Conservation (phyloP, 2,329 filamentous ascomycete genomes). For the Elsinoe ampelina region DNA sequence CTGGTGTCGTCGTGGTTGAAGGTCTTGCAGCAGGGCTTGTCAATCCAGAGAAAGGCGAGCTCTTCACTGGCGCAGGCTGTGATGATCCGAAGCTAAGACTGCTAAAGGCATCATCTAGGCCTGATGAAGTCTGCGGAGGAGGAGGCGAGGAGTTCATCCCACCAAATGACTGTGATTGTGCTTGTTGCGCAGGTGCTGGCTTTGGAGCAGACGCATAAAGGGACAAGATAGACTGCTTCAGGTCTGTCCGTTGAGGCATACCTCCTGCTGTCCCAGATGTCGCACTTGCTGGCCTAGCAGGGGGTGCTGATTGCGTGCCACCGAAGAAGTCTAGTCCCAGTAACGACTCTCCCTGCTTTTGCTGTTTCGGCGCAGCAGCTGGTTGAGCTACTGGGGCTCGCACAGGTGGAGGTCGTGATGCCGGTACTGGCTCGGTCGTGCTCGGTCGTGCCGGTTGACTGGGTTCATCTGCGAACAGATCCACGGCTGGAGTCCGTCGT, state of each 20-base stretch:
- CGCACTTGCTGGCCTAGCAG: slow-evolving; percentile 69
- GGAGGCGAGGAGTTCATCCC: slow-evolving; percentile 32
- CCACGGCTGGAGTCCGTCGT: slow-evolving; percentile 36
- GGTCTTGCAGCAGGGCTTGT: slow-evolving; percentile 45
- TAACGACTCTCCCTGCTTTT: slow-evolving; percentile 74
- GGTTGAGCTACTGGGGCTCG: slow-evolving; percentile 21
- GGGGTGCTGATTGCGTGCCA: slow-evolving; percentile 57
- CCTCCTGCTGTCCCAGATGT: slow-evolving; percentile 50
- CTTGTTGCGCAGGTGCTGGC: slow-evolving; percentile 52
- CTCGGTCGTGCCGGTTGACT: slow-evolving; percentile 53
- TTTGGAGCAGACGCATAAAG: slow-evolving; percentile 80
- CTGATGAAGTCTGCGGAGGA: slow-evolving; percentile 46
- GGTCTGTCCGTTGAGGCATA: slow-evolving; percentile 71
- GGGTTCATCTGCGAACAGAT: slow-evolving; percentile 74
- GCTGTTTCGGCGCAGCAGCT: slow-evolving; percentile 40
- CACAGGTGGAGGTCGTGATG: slow-evolving; percentile 46
- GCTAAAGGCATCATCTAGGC: slow-evolving; percentile 72
- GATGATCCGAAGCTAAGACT: slow-evolving; percentile 50
- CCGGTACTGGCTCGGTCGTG: slow-evolving; percentile 63
- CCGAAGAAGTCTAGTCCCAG: slow-evolving; percentile 90
- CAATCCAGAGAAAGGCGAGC: slow-evolving; percentile 56
- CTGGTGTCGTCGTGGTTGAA: slow-evolving; percentile 25
- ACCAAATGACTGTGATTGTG: slow-evolving; percentile 16
- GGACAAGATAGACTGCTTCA: slow-evolving; percentile 95
- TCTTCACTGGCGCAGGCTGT: slow-evolving; percentile 43